Base-by-base conservation (phyloP, 106 monocot genomes). In the Acanthochlamys bracteata region DNA sequence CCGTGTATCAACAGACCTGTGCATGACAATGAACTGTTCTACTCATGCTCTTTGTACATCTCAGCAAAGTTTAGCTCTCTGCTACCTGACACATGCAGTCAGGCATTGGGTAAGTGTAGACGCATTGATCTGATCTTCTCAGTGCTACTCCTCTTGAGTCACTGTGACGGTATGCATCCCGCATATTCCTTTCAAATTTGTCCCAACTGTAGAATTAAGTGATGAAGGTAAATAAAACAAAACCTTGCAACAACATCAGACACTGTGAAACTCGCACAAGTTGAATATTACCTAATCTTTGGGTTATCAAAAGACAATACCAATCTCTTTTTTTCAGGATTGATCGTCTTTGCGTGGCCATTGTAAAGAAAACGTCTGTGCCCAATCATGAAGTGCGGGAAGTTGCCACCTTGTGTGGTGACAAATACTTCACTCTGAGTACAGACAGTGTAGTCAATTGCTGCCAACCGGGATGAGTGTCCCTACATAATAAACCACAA, bases 371-470 rank as follows among this genome's bases (percentile, higher is more conserved):
- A 90, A 14, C 88, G 79, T 20, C 96, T 80, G 27, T 88, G 88
- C 20, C 96, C 96, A 69, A 91, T 91, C 74, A 96, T 67, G 54
- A 96, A 96, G 69, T 96, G 96, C 1, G 96, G 96, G 39, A 96
- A 96, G 68, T 96, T 96, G 55, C 90, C 88, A 25, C 96, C 96
- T 96, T 96, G 96, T 41, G 88, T 96, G 7, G 88, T 88, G 25
- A 96, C 69, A 80, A 96, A 96, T 53, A 88, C 88, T 83, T 96
- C 96, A 69, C 96, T 90, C 7, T 72, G 69, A 64, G 72, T 74
- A 33, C 91, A 91, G 0, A 96, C 74, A n/a, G 96, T 85, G 71
- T 96, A 96, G 78, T 96, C 96, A 59, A 96, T 76, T 62, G 91
- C 96, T 49, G 96, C 96, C 69, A 96, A 60, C 67, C 88, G 68